These are phyloP conservation scores for Rhinocladiella mackenziei DNA, from an alignment of 2,329 filamentous ascomycete genomes.

Conservation along the genomic window DNA sequence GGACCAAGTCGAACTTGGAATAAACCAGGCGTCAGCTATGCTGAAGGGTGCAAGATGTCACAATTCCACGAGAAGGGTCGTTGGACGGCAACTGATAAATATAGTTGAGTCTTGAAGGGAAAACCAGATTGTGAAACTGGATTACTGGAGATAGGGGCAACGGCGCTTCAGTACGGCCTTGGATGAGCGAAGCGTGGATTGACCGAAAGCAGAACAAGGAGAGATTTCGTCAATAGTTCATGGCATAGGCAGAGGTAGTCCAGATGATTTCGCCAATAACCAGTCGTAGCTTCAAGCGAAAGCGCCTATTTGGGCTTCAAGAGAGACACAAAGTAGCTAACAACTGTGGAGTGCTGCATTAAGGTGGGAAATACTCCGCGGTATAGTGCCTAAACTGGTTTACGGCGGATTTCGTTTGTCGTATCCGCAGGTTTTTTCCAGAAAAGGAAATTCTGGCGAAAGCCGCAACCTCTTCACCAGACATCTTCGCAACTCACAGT, in stretches of 20 bases:
- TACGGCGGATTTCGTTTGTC: background rate
- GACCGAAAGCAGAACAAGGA: constrained; percentile 11
- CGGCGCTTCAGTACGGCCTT: constrained; percentile 7
- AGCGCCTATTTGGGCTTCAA: constrained; percentile 23
- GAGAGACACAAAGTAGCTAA: too few species aligned
- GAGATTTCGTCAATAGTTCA: constrained; percentile 15
- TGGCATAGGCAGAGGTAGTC: constrained; percentile 10
- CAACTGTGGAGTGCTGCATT: too few species aligned
- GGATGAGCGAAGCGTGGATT: constrained; percentile 9
- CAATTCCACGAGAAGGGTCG: constrained; percentile 2
- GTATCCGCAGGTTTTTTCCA: constrained; percentile 1
- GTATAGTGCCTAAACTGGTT: background rate
- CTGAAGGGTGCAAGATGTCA: constrained; percentile 1
- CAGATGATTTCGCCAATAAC: constrained; percentile 19
- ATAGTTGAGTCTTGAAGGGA: constrained; percentile 1
- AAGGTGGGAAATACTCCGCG: too few species aligned
- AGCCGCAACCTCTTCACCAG: constrained; percentile 2
- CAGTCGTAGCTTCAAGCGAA: constrained; percentile 17
- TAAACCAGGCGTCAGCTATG: constrained; percentile 2
- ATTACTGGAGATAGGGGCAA: constrained; percentile 18
- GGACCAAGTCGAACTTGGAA: background rate
- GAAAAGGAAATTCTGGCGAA: constrained; percentile 10
- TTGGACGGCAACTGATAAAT: constrained; percentile 6
- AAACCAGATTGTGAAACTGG: constrained; percentile 15
- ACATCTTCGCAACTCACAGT: background rate